phyloP scores from a whole-genome alignment of 768 basidiomycete genomes.

The Candolleomyces eurysporus region DNA sequence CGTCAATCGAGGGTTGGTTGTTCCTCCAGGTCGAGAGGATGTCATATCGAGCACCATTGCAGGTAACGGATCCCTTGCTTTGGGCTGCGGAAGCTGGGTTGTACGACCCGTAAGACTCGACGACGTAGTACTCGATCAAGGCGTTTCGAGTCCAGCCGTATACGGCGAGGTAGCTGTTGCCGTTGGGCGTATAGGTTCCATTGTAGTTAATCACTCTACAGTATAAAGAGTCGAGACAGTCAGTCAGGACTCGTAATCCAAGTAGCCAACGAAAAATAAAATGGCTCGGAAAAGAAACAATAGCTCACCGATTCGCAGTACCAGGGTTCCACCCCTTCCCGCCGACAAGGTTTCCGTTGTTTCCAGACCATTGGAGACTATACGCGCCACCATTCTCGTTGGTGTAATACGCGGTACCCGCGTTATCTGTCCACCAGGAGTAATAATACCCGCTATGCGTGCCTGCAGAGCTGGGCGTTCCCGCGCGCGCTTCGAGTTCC shows the following conservation, averaged over 20 bases:
- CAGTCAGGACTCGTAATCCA: background rate
- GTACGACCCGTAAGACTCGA: slow-evolving; percentile 40
- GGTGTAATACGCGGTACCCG: slow-evolving; percentile 26
- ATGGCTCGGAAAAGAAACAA: background rate
- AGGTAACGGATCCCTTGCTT: slow-evolving; percentile 36
- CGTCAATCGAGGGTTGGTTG: slow-evolving; percentile 41
- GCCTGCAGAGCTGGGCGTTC: slow-evolving; percentile 27
- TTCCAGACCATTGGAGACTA: slow-evolving; percentile 30
- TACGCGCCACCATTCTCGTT: slow-evolving; percentile 29
- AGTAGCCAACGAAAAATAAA: too few species aligned
- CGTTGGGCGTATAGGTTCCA: slow-evolving; percentile 34
- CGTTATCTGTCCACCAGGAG: slow-evolving; percentile 35
- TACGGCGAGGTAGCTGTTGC: slow-evolving; percentile 44
- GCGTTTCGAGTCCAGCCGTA: slow-evolving; percentile 48
- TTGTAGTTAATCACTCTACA: slow-evolving; percentile 35
- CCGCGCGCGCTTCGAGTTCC: slow-evolving; percentile 10
- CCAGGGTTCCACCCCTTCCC: slow-evolving; percentile 41
- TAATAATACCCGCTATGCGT: slow-evolving; percentile 34
- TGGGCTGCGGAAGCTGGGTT: slow-evolving; percentile 35
- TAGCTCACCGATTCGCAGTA: slow-evolving; percentile 18
- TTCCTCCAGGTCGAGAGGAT: slow-evolving; percentile 35
- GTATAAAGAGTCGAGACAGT: too few species aligned
- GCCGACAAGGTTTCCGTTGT: slow-evolving; percentile 35
- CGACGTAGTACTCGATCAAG: slow-evolving; percentile 49
- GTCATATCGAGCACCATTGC: slow-evolving; percentile 41